phyloP scores from a whole-genome alignment of 1,139 yeast species.

The Yamadazyma atlantica region DNA sequence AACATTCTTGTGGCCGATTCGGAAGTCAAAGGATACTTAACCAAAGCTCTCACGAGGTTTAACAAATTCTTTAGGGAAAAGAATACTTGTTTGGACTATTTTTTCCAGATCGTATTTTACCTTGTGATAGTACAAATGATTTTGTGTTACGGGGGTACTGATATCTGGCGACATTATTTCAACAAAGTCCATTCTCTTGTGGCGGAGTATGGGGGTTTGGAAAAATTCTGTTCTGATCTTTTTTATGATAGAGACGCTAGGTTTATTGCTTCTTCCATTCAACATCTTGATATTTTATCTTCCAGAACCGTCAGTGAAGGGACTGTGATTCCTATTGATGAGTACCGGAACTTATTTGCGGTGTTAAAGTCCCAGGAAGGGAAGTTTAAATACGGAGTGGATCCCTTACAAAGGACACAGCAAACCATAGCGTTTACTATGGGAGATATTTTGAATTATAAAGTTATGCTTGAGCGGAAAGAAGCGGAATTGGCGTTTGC shows the following conservation, averaged over 20 bases:
- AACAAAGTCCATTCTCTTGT: constrained; percentile 39
- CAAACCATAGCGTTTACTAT: constrained; percentile 18
- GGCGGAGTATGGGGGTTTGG: constrained; percentile 50
- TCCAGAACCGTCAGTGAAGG: constrained; percentile 17
- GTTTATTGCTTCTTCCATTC: constrained; percentile 21
- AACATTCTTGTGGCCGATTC: constrained; percentile 7
- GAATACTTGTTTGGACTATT: constrained; percentile 5
- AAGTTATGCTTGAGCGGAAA: constrained; percentile 8
- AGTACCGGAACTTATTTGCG: constrained; percentile 15
- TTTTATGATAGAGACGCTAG: constrained; percentile 19
- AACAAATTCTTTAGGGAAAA: constrained; percentile 1
- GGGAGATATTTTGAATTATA: constrained; percentile 20
- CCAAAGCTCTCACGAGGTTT: constrained; percentile 6
- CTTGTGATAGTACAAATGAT: constrained; percentile 24
- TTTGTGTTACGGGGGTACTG: constrained; percentile 42
- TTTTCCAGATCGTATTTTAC: constrained; percentile 22
- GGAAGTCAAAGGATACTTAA: constrained; percentile 7
- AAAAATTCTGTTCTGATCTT: constrained; percentile 13
- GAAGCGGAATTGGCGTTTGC: not conserved
- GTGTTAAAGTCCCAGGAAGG: constrained; percentile 3
- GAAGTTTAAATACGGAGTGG: constrained; percentile 18
- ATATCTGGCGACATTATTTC: constrained; percentile 30
- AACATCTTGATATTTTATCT: constrained; percentile 23
- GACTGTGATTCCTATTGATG: constrained; percentile 17
- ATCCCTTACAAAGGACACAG: constrained; percentile 23